Evolutionary conservation across 306 rosid species (phyloP).

Genomic region (Fagus crenata): DNA sequence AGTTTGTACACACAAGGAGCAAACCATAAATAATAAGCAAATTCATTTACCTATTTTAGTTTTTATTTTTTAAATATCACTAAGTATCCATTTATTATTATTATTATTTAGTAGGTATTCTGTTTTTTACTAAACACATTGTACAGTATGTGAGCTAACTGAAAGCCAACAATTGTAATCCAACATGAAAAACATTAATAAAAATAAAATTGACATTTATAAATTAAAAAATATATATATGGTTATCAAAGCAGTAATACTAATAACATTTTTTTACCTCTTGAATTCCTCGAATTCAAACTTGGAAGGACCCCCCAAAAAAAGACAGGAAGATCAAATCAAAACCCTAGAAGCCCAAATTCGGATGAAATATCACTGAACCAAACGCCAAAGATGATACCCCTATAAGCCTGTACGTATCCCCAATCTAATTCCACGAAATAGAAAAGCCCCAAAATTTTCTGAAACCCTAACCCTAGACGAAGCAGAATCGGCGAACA

Average conservation of each 20-base stretch:
- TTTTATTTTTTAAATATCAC: too few relatives aligned
- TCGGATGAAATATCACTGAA: slow-evolving; percentile 17
- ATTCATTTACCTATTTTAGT: too few relatives aligned
- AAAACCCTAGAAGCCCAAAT: slow-evolving; percentile 24
- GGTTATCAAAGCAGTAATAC: background rate
- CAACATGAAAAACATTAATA: background rate
- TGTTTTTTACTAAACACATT: background rate
- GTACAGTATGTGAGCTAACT: background rate
- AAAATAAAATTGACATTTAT: background rate
- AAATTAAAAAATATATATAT: background rate
- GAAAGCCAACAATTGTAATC: background rate
- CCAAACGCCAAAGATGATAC: background rate
- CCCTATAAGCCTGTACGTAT: slow-evolving; percentile 6
- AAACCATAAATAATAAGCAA: too few relatives aligned
- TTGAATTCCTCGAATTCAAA: slow-evolving; percentile 21
- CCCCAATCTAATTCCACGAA: slow-evolving; percentile 43
- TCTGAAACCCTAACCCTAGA: slow-evolving; percentile 58
- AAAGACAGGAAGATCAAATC: slow-evolving; percentile 17
- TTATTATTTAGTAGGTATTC: background rate
- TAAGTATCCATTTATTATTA: too few relatives aligned
- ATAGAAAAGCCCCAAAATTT: background rate
- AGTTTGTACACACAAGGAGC: too few relatives aligned
- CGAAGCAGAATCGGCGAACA: background rate
- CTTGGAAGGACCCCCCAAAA: slow-evolving; percentile 1
- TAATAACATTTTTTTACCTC: slow-evolving; percentile 27